These are phyloP conservation scores for Zarea fungicola DNA, from an alignment of 2,329 filamentous ascomycete species.

Conservation along the genomic window DNA sequence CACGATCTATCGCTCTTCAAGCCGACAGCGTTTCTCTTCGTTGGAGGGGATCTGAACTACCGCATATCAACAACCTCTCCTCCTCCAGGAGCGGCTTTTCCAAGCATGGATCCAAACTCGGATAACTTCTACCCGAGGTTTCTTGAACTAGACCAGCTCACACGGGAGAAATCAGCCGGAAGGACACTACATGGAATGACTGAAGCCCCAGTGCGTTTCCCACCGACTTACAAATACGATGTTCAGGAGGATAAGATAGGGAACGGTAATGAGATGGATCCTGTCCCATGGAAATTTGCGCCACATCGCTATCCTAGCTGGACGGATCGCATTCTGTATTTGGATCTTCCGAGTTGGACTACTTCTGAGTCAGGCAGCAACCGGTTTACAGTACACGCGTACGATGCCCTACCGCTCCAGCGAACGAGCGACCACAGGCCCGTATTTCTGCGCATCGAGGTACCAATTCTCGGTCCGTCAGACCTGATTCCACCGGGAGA, in stretches of 20 bases:
- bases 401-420: conserved; percentile 72
- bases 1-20: conserved; percentile 66
- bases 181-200: conserved; percentile 71
- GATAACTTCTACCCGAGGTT: conserved; percentile 60
- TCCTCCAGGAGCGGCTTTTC: conserved; percentile 57
- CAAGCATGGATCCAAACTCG: conserved; percentile 49
- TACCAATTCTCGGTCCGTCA: conserved; percentile 52
- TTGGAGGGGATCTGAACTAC: conserved; percentile 94
- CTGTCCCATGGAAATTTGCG: conserved; percentile 65
- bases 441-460: conserved; percentile 64
- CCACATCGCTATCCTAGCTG: conserved; percentile 82
- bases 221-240: conserved; percentile 90
- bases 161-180: conserved; percentile 60
- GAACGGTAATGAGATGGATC: conserved; percentile 29
- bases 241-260: conserved; percentile 28
- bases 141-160: conserved; percentile 73
- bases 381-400: conserved; percentile 53
- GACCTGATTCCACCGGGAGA: conserved; percentile 33
- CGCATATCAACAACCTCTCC: conserved; percentile 69
- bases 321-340: conserved; percentile 86
- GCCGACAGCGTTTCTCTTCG: conserved; percentile 70
- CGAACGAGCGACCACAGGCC: conserved; percentile 83
- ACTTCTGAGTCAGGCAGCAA: conserved; percentile 21
- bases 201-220: conserved; percentile 72
- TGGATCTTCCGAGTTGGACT: conserved; percentile 55